Conservation (phyloP, 805 yeast genomes). For the Blastobotrys attinorum region DNA sequence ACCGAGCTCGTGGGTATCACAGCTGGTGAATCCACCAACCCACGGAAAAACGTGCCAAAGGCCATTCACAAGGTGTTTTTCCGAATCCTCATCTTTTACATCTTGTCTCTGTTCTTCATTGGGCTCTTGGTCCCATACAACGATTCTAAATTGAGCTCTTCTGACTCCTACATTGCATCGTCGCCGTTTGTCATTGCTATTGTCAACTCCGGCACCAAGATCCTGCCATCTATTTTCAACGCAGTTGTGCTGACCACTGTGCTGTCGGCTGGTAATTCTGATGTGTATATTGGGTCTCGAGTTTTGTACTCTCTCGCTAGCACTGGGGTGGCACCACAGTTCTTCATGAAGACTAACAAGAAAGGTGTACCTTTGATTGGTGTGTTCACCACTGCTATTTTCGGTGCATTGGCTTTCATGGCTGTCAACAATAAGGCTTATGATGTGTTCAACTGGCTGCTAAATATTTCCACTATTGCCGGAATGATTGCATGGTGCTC, state of each 20-base stretch:
- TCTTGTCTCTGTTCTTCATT: conserved; percentile 69
- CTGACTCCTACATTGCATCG: conserved; percentile 44
- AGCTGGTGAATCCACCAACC: conserved; percentile 72
- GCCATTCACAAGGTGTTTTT: conserved; percentile 72
- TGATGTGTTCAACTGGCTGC: conserved; percentile 39
- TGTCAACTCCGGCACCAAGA: conserved; percentile 51
- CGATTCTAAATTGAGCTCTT: conserved; percentile 51
- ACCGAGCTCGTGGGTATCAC: conserved; percentile 82
- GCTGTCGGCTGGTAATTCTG: conserved; percentile 79
- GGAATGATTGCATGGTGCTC: conserved; percentile 72
- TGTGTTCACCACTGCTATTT: conserved; percentile 39
- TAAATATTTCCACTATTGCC: conserved; percentile 67
- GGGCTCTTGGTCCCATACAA: conserved; percentile 69
- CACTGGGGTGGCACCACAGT: conserved; percentile 64
- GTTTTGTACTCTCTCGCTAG: conserved; percentile 62
- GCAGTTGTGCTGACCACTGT: conserved; percentile 68
- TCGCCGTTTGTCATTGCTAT: conserved; percentile 82
- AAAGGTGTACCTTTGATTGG: conserved; percentile 67
- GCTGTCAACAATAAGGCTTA: conserved; percentile 36
- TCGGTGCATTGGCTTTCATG: conserved; percentile 67
- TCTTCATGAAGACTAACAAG: conserved; percentile 53
- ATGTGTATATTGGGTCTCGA: conserved; percentile 63
- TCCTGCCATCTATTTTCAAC: conserved; percentile 70
- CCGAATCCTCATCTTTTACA: conserved; percentile 58
- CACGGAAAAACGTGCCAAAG: conserved; percentile 63